These are phyloP conservation scores for Thuja plicata DNA, from an alignment of 83 land plant genomes.

Conservation along the genomic window DNA sequence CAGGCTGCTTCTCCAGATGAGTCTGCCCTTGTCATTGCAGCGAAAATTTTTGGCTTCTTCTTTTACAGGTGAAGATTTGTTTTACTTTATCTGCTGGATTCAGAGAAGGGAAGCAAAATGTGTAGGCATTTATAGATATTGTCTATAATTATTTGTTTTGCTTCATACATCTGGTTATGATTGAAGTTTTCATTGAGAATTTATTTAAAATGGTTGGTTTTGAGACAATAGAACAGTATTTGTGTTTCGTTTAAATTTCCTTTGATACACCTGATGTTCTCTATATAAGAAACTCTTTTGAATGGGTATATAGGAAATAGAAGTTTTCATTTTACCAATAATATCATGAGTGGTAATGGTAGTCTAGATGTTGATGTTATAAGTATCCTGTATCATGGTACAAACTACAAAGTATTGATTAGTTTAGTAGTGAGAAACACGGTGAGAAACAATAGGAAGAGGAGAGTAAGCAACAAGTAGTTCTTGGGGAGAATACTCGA, in stretches of 20 bases:
- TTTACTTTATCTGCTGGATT: not conserved
- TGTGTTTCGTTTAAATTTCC: not conserved
- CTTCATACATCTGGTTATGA: not conserved
- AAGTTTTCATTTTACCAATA: not conserved
- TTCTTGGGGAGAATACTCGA: no score
- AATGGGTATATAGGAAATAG: not conserved
- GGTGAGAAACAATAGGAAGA: no score
- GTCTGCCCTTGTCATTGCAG: conserved; percentile 94
- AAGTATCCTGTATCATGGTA: no score
- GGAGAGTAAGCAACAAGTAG: no score
- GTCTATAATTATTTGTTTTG: not conserved
- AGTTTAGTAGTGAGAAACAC: no score
- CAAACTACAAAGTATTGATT: no score
- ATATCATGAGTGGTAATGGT: not conserved
- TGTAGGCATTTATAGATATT: not conserved
- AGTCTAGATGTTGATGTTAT: not conserved
- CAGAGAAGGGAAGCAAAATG: not conserved
- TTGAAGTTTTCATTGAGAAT: not conserved
- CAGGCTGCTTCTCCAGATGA: conserved; percentile 99
- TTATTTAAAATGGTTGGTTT: not conserved
- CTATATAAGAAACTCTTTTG: not conserved
- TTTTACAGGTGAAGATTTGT: conserved; percentile 67
- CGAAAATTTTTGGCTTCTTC: conserved; percentile 97
- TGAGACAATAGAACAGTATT: not conserved
- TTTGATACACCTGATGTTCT: not conserved